A percentile compares a stretch with the other conserved stretches of the same genome.
These are phyloP conservation scores for Boletus eberwhitei DNA, from an alignment of 768 basidiomycete species.

Conservation along the genomic window DNA sequence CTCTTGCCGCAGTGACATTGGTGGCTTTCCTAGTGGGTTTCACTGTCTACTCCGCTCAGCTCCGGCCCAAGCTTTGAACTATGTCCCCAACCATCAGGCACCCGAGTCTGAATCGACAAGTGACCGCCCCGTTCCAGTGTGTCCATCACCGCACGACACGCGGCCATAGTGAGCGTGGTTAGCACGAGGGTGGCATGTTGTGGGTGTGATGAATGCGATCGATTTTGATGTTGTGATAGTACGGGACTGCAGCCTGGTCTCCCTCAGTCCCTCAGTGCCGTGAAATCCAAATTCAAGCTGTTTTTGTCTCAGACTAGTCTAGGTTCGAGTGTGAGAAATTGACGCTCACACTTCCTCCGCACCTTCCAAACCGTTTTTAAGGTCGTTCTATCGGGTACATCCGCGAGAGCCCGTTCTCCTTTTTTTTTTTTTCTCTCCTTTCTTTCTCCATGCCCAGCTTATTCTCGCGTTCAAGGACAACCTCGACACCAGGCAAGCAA, in stretches of 20 bases:
- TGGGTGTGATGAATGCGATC: not conserved
- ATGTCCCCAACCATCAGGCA: not conserved
- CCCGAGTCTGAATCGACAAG: not conserved
- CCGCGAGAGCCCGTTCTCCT: slow-evolving; percentile 4
- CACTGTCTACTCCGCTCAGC: not conserved
- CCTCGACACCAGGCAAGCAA: slow-evolving; percentile 52
- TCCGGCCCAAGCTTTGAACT: not conserved
- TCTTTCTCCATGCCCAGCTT: slow-evolving; percentile 60
- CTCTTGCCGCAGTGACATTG: no score
- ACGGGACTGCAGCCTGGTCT: not conserved
- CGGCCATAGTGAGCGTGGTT: no score
- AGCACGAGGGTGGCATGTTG: no score
- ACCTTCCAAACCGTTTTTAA: slow-evolving; percentile 10
- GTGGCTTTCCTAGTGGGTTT: not conserved
- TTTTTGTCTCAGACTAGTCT: not conserved
- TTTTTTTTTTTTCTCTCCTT: not conserved
- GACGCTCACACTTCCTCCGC: not conserved
- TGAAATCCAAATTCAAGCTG: not conserved
- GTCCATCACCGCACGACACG: no score
- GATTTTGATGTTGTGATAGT: not conserved
- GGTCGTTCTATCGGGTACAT: slow-evolving; percentile 15
- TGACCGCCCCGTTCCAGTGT: not conserved
- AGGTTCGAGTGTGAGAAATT: slow-evolving; percentile 24
- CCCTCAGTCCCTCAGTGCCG: no score
- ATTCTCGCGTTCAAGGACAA: slow-evolving; percentile 68